Base-by-base conservation (phyloP, 108 stramenopile genomes). In the Conticribra weissflogii region DNA sequence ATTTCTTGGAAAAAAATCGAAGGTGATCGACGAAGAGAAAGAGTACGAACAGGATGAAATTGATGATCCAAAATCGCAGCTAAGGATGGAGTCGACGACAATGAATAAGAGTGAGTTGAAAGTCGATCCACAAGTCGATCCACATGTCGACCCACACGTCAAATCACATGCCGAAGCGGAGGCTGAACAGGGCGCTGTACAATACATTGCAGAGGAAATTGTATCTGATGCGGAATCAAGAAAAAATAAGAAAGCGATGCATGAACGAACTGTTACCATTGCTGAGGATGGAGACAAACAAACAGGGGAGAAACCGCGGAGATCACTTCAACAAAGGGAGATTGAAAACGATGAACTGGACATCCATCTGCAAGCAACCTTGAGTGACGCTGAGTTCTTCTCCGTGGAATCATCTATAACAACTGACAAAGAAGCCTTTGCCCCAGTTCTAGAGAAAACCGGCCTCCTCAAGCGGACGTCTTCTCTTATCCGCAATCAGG, bases 351-450 rank as follows among this genome's bases (percentile, higher is more conserved):
- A 45, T 56, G 55, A 56, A 29, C 9, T 56, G 54, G 54, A 55
- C 41, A 67, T 68, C 30, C 59, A 51, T 33, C 29, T 47, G 25
- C 67, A 76, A 52, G 61, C 71, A 22, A 79, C 78, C 23, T 48
- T 79, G 21, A 72, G 71, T 47, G 52, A 72, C 47, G 57, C 57
- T 19, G 66, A 79, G 34, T 56, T 51, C 4, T 44, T 66, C 4
- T 72, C 71, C 17, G 78, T 79, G 22, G 50, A 72, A 68, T 72
- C 78, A 23, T 72, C 78, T 5, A 32, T 79, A 9, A 72, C 71
- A 1, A 53, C 58, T 41, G 78, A 79, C 21, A 46, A 68, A 19
- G 33, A 21, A 18, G 44, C 51, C 3, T 51, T 54, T 14, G 12
- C 36, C 2, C 50, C 70, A 12, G 58, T 59, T 33, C 33, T 17